These are phyloP conservation scores for Fusarium scirpi DNA, from an alignment of 2,329 filamentous ascomycete genomes.

Conservation along the genomic window DNA sequence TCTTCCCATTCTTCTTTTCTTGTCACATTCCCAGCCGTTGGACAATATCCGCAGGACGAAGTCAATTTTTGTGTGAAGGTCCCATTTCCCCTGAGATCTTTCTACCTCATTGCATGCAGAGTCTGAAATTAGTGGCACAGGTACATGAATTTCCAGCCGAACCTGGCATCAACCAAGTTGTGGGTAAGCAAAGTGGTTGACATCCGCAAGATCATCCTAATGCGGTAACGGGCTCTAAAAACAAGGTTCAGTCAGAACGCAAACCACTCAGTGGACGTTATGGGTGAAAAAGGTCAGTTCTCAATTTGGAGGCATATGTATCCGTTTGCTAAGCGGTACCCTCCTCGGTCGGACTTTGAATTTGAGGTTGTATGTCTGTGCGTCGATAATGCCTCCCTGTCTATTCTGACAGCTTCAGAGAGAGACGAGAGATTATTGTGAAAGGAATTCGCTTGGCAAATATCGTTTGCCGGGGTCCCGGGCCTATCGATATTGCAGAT, in stretches of 20 bases:
- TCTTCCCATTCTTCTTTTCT: slow-evolving; percentile 14
- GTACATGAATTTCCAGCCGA: slow-evolving; percentile 27
- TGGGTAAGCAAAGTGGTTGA: slow-evolving; percentile 28
- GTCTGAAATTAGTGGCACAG: slow-evolving; percentile 27
- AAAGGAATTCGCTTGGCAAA: slow-evolving; percentile 8
- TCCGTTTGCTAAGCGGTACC: background rate
- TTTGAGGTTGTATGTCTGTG: slow-evolving; percentile 32
- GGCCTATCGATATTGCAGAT: slow-evolving; percentile 5
- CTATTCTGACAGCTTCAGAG: slow-evolving; percentile 29
- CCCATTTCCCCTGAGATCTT: slow-evolving; percentile 4
- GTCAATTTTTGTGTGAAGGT: slow-evolving; percentile 7
- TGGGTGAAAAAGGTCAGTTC: slow-evolving; percentile 21
- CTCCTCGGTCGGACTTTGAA: slow-evolving; percentile 20
- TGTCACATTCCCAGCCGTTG: background rate
- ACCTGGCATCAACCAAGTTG: slow-evolving; percentile 27
- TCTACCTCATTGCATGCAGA: slow-evolving; percentile 8
- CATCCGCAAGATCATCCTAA: slow-evolving; percentile 30
- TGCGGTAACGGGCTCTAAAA: slow-evolving; percentile 29
- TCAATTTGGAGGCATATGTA: slow-evolving; percentile 18
- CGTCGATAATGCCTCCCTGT: slow-evolving; percentile 14
- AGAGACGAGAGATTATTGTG: slow-evolving; percentile 29
- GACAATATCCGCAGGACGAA: slow-evolving; percentile 4
- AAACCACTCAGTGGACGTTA: slow-evolving; percentile 22
- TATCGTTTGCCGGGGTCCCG: slow-evolving; percentile 5
- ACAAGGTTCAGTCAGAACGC: slow-evolving; percentile 39